Evolutionary conservation across 495 filamentous ascomycete species (phyloP), one percentile per base, ranked within the genome.

Genomic region (Trichocladium uniseriatum): DNA sequence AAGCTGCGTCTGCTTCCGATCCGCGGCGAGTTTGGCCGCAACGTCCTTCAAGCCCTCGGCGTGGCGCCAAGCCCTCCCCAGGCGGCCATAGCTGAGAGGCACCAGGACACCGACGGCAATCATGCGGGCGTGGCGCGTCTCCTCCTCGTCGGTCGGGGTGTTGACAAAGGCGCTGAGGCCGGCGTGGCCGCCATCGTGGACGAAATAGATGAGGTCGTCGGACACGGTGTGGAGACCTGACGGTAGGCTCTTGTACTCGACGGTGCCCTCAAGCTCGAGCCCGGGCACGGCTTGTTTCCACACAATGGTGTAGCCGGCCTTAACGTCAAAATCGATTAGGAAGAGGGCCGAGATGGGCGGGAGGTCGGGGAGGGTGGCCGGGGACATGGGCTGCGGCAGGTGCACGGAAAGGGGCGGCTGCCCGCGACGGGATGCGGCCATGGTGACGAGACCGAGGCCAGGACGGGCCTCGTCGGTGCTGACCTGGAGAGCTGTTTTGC

Each of bases 81-180:
- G 72, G 43, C 89, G 79, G 18, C 91, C 90, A 62, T 87, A 85
- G 62, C 82, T 91, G 44, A 95, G 66, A 1, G 88, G 87, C 9
- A 96, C 89, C 51, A 98, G 69, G 18, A 86, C 79, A 14, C 92
- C 92, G 18, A 96, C 88, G 14, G 90, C 86, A 45, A 96, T 81
- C 81, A 96, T 95, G 50, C 83, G 76, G 42, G 92, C 92, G 76
- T 94, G 89, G 48, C 92, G 83, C 40, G 87, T 79, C 31, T 77
- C 76, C 44, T 81, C 84, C 40, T 79, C 76, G 2, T 81, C 79
- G 24, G 87, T 87, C n/a, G 84, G 80, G 46, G 74, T 77, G 63
- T 94, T 95, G 65, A 89, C 70, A 60, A 96, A 98, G 31, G 91
- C 87, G 70, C 92, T 96, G 59, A 97, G 73, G 13, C 91, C 92